Base-by-base conservation (phyloP, 208 protist species). In the Leishmania braziliensis region DNA sequence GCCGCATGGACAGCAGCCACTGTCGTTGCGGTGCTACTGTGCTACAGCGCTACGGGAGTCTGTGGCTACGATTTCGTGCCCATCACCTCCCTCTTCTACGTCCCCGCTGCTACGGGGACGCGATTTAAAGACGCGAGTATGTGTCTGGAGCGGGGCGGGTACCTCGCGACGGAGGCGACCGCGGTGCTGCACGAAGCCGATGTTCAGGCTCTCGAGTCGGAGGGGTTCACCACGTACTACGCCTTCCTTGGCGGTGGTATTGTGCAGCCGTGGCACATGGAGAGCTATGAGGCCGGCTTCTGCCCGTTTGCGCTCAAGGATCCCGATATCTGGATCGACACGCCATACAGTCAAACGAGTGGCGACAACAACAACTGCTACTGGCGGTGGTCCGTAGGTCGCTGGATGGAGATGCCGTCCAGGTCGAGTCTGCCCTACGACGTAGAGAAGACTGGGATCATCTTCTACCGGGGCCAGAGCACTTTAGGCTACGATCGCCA, bases 111-210 rank as follows among this genome's bases (percentile, higher is more conserved):
- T 9, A 56, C 69, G 10, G 78, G 78, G n/a, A 69, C 29, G 29
- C 51, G 29, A 16, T 69, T 53, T 10, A 58, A 39, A 46, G 78
- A 81, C 78, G 46, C 2, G 50, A 43, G 51, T 20, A 68, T 51
- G 50, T 89, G 86, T 63, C 48, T 63, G 23, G 54, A 33, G 18
- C 50, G 43, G 14, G 86, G 86, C 56, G 79, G 74, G 10, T 86
- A 84, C 77, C 80, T 89, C 18, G 81, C 82, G 14, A 73, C 86
- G 26, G 82, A 84, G 20, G 79, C 80, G 66, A 86, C 86, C 26
- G 79, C 75, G 39, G 46, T 70, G 6, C 39, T 86, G 71, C 83
- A 86, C 69, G 63, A 70, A 23, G 62, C 53, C 20, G 66, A 84
- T 53, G 79, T 83, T 23, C 78, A 75, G 12, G 74, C 69, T 50